Percentiles rank a stretch among this genome's conserved stretches.
Conservation (phyloP, 2,329 filamentous ascomycete genomes). For the Cadophora sp. region DNA sequence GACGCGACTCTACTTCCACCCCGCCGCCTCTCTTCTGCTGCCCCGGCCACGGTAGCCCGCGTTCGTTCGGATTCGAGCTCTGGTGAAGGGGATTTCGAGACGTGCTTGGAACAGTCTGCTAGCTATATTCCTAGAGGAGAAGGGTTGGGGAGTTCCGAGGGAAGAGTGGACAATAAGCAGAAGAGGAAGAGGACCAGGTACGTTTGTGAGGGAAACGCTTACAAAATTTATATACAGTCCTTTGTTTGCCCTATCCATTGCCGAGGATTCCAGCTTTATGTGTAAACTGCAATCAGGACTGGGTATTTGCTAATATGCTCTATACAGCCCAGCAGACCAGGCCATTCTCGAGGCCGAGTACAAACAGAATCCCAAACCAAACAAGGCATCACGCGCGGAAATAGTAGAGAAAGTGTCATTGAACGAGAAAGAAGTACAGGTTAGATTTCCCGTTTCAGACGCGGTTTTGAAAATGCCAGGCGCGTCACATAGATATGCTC, state of each 20-base stretch:
- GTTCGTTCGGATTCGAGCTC: slow-evolving; percentile 30
- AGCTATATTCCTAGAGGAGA: slow-evolving; percentile 35
- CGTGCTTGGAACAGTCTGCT: slow-evolving; percentile 31
- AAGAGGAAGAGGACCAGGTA: slow-evolving; percentile 71
- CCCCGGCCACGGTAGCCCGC: slow-evolving; percentile 25
- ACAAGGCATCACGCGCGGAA: slow-evolving; percentile 83
- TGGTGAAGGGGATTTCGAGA: slow-evolving; percentile 34
- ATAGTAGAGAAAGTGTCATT: slow-evolving; percentile 82
- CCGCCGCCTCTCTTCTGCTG: slow-evolving; percentile 38
- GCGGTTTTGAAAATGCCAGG: slow-evolving; percentile 15
- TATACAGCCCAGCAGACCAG: slow-evolving; percentile 81
- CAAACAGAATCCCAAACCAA: slow-evolving; percentile 83
- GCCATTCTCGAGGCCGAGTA: slow-evolving; percentile 87
- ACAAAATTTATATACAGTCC: background rate
- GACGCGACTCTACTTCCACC: slow-evolving; percentile 43
- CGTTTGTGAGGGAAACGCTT: slow-evolving; percentile 41
- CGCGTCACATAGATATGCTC: slow-evolving; percentile 28
- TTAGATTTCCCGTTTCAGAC: slow-evolving; percentile 52
- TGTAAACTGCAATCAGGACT: background rate
- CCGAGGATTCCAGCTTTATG: background rate
- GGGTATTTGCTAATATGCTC: slow-evolving; percentile 29
- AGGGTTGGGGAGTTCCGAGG: slow-evolving; percentile 32
- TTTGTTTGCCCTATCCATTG: background rate
- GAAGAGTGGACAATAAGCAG: slow-evolving; percentile 46
- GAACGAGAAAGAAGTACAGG: slow-evolving; percentile 96